Evolutionary conservation across 192 early-diverging fungal genomes (phyloP).

Genomic region (Backusella tarrabulga): DNA sequence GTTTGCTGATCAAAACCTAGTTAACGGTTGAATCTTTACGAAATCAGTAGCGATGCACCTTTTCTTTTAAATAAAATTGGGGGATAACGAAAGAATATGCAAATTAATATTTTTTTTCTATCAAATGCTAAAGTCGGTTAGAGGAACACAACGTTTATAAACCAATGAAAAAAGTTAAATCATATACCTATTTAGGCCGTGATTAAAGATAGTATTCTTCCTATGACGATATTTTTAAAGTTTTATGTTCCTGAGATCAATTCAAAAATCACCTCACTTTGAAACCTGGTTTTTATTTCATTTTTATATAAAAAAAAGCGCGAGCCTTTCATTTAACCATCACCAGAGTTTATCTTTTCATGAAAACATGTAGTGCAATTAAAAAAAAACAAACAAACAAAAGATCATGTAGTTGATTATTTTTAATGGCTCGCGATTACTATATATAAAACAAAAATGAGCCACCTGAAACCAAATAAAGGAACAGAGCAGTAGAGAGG

Average conservation of each 20-base stretch:
- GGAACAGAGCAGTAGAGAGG: not conserved
- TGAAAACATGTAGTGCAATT: not conserved
- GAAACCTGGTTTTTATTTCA: not conserved
- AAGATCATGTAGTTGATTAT: not conserved
- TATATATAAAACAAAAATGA: not conserved
- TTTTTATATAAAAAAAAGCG: not conserved
- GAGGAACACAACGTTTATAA: not conserved
- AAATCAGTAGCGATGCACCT: not conserved
- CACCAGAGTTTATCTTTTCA: not conserved
- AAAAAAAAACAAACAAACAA: not conserved
- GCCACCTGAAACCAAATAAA: not conserved
- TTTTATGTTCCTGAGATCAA: conserved; percentile 4
- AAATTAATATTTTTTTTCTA: not conserved
- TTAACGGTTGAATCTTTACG: not conserved
- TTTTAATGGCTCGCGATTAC: not conserved
- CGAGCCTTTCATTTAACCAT: not conserved
- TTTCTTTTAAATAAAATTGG: not conserved
- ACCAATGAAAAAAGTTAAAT: not conserved
- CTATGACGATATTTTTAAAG: not conserved
- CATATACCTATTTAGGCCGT: not conserved
- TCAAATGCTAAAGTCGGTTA: not conserved
- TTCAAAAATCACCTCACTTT: not conserved
- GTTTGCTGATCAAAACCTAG: not conserved
- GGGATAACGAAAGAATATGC: not conserved
- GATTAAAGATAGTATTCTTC: not conserved